Evolutionary conservation across 495 filamentous ascomycete genomes (phyloP).

Genomic region (Sporormia fimetaria): DNA sequence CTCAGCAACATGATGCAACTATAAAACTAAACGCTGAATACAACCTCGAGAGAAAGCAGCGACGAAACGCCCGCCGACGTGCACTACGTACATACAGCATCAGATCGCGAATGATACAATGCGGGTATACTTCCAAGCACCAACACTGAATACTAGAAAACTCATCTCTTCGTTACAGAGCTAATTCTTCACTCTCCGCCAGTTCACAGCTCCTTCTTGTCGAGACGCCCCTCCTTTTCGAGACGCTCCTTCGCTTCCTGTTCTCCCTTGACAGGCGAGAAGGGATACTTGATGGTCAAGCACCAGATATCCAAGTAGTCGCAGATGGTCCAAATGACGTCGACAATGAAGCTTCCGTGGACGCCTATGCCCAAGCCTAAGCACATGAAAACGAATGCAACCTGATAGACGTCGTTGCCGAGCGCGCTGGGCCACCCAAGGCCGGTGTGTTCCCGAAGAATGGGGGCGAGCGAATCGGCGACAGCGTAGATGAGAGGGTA

Average conservation of each 20-base stretch:
- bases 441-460: conserved; percentile 45
- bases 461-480: conserved; percentile 63
- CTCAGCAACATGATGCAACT: no score
- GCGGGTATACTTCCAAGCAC: no score
- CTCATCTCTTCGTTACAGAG: no score
- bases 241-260: conserved; percentile 4
- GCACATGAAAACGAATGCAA: conserved; percentile 75
- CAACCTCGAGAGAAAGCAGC: no score
- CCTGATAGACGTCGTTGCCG: conserved; percentile 63
- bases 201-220: conserved; percentile 2
- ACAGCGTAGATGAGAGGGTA: conserved; percentile 58
- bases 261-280: conserved; percentile 21
- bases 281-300: conserved; percentile 80
- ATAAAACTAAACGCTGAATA: no score
- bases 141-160: no score
- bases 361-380: conserved; percentile 71
- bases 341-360: conserved; percentile 91
- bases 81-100: no score
- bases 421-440: conserved; percentile 72
- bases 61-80: no score
- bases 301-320: conserved; percentile 98
- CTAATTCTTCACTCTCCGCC: no score
- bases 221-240: conserved; percentile 29
- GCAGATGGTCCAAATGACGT: conserved; percentile 93
- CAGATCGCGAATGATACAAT: no score